Percentiles rank a stretch among this genome's conserved stretches.
These are phyloP conservation scores for Silybum marianum DNA, from an alignment of 129 eudicot genomes.

Conservation along the genomic window DNA sequence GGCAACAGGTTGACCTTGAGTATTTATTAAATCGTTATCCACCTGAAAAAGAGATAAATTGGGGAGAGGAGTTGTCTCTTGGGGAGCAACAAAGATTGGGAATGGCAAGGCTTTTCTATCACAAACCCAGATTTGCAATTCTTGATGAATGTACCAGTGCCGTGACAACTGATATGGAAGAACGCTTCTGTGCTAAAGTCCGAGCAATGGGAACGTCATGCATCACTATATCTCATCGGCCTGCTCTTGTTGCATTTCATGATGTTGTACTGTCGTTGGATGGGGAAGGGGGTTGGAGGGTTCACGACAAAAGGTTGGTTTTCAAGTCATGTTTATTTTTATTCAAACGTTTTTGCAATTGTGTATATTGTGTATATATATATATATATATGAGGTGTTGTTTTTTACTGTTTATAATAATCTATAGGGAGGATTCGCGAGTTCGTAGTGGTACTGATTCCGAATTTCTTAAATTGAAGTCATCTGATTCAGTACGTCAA, in stretches of 20 bases:
- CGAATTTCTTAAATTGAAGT: constrained; percentile 33
- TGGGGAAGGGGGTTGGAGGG: constrained; percentile 99
- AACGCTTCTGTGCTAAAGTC: constrained; percentile 95
- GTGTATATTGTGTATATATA: not conserved
- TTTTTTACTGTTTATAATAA: constrained; percentile 18
- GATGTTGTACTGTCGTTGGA: constrained; percentile 94
- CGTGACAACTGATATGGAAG: constrained; percentile 99
- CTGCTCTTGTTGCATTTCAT: constrained; percentile 99
- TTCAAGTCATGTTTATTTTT: not conserved
- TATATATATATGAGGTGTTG: constrained; percentile 14
- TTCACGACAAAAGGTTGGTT: constrained; percentile 73
- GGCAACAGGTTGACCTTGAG: constrained; percentile 98
- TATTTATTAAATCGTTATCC: constrained; percentile 92
- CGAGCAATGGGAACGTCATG: constrained; percentile 99
- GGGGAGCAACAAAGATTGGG: constrained; percentile 98
- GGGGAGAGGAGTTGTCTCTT: constrained; percentile 98
- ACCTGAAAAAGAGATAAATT: constrained; percentile 89
- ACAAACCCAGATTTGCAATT: constrained; percentile 96
- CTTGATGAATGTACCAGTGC: constrained; percentile 99
- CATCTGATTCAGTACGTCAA: constrained; percentile 81
- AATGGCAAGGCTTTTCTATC: constrained; percentile 99
- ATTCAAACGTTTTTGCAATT: not conserved
- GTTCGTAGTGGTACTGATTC: constrained; percentile 42
- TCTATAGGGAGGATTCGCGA: constrained; percentile 59
- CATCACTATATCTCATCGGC: constrained; percentile 97